phyloP scores from a whole-genome alignment of 2,329 filamentous ascomycete genomes.

The Aquanectria penicillioides region DNA sequence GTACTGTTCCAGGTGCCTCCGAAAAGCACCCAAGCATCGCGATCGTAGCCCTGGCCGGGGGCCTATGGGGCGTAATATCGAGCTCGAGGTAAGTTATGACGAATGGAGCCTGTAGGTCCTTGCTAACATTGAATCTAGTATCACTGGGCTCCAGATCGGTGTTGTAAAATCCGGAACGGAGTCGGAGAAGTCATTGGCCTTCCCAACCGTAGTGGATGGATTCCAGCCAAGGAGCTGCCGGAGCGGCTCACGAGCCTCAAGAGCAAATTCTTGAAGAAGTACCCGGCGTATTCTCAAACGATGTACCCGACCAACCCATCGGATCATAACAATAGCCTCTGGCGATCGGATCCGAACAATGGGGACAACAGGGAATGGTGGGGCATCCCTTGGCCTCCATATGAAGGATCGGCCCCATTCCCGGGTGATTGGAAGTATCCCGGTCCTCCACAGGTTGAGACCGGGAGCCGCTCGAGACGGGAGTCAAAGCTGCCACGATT shows the following conservation, averaged over 20 bases:
- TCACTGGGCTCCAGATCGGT: constrained; percentile 31
- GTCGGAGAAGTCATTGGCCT: constrained; percentile 29
- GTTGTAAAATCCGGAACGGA: constrained; percentile 42
- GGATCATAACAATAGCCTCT: constrained; percentile 33
- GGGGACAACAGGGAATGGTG: constrained; percentile 38
- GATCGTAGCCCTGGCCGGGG: constrained; percentile 32
- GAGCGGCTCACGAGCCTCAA: constrained; percentile 32
- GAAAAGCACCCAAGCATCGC: constrained; percentile 39
- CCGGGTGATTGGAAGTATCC: constrained; percentile 35
- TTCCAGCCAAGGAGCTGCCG: constrained; percentile 31
- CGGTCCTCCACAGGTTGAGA: constrained; percentile 9
- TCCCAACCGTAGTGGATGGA: constrained; percentile 49
- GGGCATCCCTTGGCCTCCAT: constrained; percentile 44
- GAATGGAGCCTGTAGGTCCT: fast-evolving
- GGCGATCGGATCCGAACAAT: constrained; percentile 47
- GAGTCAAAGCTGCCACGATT: background rate
- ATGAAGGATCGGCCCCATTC: constrained; percentile 32
- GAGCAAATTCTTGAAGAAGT: constrained; percentile 32
- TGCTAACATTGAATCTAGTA: constrained; percentile 26
- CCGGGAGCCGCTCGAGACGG: background rate
- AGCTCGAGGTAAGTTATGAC: constrained; percentile 33
- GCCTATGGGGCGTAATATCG: constrained; percentile 18
- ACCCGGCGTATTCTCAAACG: constrained; percentile 42
- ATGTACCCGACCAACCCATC: constrained; percentile 39
- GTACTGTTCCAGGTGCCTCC: constrained; percentile 48